These are phyloP conservation scores for Erodium texanum DNA, from an alignment of 441 rosid genomes.

Conservation along the genomic window DNA sequence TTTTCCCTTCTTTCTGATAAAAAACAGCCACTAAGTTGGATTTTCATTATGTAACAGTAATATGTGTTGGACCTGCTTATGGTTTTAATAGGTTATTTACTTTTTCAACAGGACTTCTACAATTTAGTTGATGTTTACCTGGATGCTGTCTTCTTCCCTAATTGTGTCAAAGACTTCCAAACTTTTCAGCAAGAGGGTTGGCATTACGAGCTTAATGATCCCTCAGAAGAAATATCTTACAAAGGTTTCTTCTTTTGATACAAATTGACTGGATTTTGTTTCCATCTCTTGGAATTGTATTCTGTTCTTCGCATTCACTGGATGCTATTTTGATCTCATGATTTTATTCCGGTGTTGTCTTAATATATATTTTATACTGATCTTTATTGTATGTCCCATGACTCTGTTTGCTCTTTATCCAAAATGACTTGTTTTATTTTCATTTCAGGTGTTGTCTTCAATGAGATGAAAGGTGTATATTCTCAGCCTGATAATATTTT, in stretches of 20 bases:
- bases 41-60: neutral
- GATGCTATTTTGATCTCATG: neutral
- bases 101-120: constrained; percentile 63
- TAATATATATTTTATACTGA: neutral
- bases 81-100: constrained; percentile 10
- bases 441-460: constrained; percentile 81
- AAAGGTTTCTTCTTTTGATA: constrained; percentile 45
- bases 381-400: neutral
- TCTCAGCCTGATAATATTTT: constrained; percentile 92
- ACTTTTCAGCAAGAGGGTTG: constrained; percentile 99
- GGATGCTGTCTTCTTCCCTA: constrained; percentile 95
- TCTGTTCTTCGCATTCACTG: neutral
- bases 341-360: neutral
- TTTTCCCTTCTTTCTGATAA: too few species aligned
- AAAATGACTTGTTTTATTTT: constrained; percentile 7
- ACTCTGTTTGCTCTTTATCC: constrained; percentile 8
- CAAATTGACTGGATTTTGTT: neutral
- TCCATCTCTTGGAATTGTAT: neutral
- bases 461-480: constrained; percentile 98
- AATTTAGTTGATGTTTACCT: constrained; percentile 88
- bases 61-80: neutral
- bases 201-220: constrained; percentile 83
- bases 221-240: constrained; percentile 75
- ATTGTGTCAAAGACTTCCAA: constrained; percentile 76
- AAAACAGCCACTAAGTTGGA: neutral